phyloP scores from a whole-genome alignment of 192 early-diverging fungal species.

The Pilobolus umbonatus region DNA sequence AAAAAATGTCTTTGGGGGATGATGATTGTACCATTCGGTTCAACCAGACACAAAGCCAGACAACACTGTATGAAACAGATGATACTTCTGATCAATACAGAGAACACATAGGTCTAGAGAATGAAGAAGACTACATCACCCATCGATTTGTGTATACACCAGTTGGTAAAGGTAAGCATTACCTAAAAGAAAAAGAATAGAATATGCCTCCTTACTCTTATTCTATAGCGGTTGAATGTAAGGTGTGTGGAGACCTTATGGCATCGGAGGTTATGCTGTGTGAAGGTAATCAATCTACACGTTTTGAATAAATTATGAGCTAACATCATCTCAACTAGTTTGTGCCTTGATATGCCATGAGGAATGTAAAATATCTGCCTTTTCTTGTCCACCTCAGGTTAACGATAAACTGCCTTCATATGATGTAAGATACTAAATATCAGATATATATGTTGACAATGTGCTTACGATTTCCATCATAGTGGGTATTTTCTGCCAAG shows the following conservation, averaged over 20 bases:
- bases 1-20: too few species aligned
- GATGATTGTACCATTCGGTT: too few species aligned
- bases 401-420: slow-evolving; percentile 36
- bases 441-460: background rate
- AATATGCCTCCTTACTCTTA: slow-evolving; percentile 1
- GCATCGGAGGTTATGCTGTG: slow-evolving; percentile 47
- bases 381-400: slow-evolving; percentile 31
- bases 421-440: slow-evolving; percentile 19
- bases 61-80: too few species aligned
- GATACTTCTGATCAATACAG: slow-evolving; percentile 18
- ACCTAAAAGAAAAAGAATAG: background rate
- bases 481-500: slow-evolving; percentile 38
- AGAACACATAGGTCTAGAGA: slow-evolving; percentile 2
- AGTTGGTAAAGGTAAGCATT: slow-evolving; percentile 49
- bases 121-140: slow-evolving; percentile 24
- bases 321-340: slow-evolving; percentile 9
- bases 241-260: slow-evolving; percentile 41
- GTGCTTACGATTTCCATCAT: background rate
- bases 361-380: slow-evolving; percentile 29
- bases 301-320: too few species aligned
- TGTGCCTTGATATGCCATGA: slow-evolving; percentile 37
- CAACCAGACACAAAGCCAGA: too few species aligned
- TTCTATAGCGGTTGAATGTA: slow-evolving; percentile 44
- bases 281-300: too few species aligned
- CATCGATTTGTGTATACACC: slow-evolving; percentile 55